phyloP scores from a whole-genome alignment of 2,329 filamentous ascomycete species.

The Neonectria coccinea region DNA sequence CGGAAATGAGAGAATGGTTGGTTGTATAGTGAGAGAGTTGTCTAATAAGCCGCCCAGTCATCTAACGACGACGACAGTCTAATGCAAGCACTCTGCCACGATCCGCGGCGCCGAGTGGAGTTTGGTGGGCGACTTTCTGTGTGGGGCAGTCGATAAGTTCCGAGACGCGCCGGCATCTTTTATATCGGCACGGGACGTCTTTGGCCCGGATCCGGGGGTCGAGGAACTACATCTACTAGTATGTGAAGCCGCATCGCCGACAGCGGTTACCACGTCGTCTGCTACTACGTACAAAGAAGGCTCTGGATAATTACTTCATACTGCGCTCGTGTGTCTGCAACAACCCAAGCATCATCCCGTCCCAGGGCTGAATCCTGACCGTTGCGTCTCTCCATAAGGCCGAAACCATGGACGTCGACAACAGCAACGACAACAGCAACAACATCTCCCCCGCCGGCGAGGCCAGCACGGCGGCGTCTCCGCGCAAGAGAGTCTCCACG shows the following conservation, averaged over 20 bases:
- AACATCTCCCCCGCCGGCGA: constrained; percentile 23
- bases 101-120: background rate
- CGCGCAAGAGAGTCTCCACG: constrained; percentile 51
- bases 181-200: constrained; percentile 21
- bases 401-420: constrained; percentile 30
- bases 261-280: background rate
- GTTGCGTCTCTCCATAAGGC: background rate
- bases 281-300: background rate
- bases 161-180: constrained; percentile 25
- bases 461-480: constrained; percentile 15
- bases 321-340: background rate
- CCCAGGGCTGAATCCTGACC: background rate
- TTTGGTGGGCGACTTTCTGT: background rate
- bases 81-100: background rate
- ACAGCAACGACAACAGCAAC: background rate
- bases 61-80: background rate
- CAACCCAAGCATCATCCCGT: background rate
- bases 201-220: constrained; percentile 27
- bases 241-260: background rate
- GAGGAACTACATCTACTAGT: background rate
- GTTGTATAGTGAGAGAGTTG: background rate
- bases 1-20: background rate
- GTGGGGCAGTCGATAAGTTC: constrained; percentile 17
- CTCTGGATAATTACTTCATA: background rate
- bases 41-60: background rate